Percentiles rank a stretch among this genome's conserved stretches.
These are phyloP conservation scores for Flaveria floridana DNA, from an alignment of 140 eudicot genomes.

Conservation along the genomic window DNA sequence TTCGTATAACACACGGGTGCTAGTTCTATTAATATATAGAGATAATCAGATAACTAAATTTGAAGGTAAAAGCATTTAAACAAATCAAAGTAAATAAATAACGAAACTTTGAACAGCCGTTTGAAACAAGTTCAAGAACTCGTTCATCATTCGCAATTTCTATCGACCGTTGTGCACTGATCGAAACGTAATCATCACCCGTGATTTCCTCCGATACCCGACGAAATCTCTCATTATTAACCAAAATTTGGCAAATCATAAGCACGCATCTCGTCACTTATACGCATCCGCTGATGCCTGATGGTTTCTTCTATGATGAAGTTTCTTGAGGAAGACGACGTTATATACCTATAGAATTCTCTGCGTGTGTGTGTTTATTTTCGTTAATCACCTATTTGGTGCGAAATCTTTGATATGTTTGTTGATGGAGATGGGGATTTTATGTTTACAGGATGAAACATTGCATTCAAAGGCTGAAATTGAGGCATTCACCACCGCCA, in stretches of 20 bases:
- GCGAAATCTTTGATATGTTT: neutral
- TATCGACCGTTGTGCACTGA: neutral
- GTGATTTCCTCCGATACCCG: neutral
- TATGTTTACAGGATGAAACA: conserved; percentile 66
- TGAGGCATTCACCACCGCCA: conserved; percentile 88
- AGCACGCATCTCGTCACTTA: neutral
- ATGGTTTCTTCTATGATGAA: conserved; percentile 87
- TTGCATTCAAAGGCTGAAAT: conserved; percentile 96
- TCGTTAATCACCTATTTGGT: neutral
- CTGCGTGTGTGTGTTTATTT: neutral
- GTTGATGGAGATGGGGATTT: neutral
- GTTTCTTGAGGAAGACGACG: conserved; percentile 94
- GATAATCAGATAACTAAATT: too few relatives aligned
- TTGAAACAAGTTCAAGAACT: neutral
- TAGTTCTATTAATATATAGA: too few relatives aligned
- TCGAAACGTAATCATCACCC: neutral
- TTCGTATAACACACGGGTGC: too few relatives aligned
- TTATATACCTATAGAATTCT: conserved; percentile 15
- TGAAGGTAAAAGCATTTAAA: too few relatives aligned
- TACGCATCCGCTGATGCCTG: conserved; percentile 38
- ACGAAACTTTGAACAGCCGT: too few relatives aligned
- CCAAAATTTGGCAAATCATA: conserved; percentile 1
- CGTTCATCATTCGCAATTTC: neutral
- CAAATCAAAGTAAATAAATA: too few relatives aligned
- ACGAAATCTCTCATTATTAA: neutral